A percentile compares a stretch with the other conserved stretches of the same genome.
phyloP scores from a whole-genome alignment of 2,329 filamentous ascomycete species.

The Acrocalymma vagum region DNA sequence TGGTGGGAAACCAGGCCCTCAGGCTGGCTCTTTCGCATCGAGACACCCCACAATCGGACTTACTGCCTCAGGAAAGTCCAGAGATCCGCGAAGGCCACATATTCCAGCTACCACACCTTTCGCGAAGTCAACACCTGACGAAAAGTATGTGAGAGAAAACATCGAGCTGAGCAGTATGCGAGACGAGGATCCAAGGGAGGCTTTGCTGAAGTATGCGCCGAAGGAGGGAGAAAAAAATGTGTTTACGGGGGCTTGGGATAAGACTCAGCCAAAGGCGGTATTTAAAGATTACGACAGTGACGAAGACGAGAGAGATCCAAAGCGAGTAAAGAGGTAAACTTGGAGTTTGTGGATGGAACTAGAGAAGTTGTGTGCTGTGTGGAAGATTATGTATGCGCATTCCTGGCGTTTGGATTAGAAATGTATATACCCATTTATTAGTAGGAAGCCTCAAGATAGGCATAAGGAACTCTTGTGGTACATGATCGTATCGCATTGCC shows the following conservation, averaged over 20 bases:
- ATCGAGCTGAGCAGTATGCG: conserved; percentile 93
- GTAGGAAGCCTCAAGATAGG: too few species aligned
- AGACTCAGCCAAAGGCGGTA: conserved; percentile 90
- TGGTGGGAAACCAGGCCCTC: conserved; percentile 60
- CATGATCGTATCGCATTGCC: too few species aligned
- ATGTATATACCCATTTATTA: conserved; percentile 20
- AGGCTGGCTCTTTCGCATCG: conserved; percentile 59
- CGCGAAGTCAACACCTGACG: conserved; percentile 87
- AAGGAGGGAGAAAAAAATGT: conserved; percentile 91
- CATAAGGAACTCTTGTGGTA: too few species aligned
- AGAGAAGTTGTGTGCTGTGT: background rate
- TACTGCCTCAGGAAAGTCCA: conserved; percentile 77
- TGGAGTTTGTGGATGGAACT: background rate
- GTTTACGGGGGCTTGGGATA: conserved; percentile 92
- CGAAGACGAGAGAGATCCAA: conserved; percentile 76
- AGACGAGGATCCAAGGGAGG: conserved; percentile 94
- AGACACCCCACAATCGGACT: conserved; percentile 76
- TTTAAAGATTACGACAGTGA: conserved; percentile 91
- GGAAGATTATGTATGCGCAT: conserved; percentile 19
- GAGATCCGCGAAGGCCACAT: conserved; percentile 85
- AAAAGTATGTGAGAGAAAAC: conserved; percentile 85
- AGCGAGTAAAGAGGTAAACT: conserved; percentile 48
- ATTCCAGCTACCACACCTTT: conserved; percentile 88
- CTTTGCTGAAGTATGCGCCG: conserved; percentile 92
- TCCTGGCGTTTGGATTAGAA: conserved; percentile 19